Conservation (phyloP, 306 rosid species). For the Dicorynia guianensis region DNA sequence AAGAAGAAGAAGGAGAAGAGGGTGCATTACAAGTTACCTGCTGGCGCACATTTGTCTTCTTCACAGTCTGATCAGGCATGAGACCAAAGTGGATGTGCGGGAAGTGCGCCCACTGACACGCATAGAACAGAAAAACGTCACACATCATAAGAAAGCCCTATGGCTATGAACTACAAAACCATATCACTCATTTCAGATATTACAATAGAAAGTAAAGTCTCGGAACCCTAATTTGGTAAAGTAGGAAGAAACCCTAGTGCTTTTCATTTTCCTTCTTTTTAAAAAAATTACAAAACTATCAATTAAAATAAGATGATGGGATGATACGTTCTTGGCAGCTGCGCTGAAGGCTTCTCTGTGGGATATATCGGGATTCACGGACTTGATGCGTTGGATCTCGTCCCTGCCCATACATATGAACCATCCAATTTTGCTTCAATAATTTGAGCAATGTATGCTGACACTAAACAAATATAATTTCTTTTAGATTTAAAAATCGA, state of each 20-base stretch:
- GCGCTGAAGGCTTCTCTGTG: constrained; percentile 99
- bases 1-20: background rate
- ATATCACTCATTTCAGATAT: constrained; percentile 28
- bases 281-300: background rate
- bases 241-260: background rate
- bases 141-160: constrained; percentile 39
- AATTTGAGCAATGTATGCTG: no score
- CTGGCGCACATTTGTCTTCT: constrained; percentile 79
- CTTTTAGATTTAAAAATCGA: no score
- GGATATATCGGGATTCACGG: constrained; percentile 95
- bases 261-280: background rate
- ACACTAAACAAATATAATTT: no score
- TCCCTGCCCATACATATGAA: constrained; percentile 62
- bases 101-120: constrained; percentile 96
- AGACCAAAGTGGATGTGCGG: constrained; percentile 98
- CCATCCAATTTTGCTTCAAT: constrained; percentile 43
- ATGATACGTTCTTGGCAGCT: constrained; percentile 94
- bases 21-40: constrained; percentile 56
- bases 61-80: constrained; percentile 82
- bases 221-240: constrained; percentile 37
- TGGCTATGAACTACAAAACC: constrained; percentile 36
- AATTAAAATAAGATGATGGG: constrained; percentile 5
- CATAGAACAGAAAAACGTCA: constrained; percentile 38
- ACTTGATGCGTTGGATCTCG: constrained; percentile 98
- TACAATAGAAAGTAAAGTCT: background rate